These are phyloP conservation scores for Eremothecium gossypii DNA, from an alignment of 1,139 yeast genomes.

Conservation along the genomic window DNA sequence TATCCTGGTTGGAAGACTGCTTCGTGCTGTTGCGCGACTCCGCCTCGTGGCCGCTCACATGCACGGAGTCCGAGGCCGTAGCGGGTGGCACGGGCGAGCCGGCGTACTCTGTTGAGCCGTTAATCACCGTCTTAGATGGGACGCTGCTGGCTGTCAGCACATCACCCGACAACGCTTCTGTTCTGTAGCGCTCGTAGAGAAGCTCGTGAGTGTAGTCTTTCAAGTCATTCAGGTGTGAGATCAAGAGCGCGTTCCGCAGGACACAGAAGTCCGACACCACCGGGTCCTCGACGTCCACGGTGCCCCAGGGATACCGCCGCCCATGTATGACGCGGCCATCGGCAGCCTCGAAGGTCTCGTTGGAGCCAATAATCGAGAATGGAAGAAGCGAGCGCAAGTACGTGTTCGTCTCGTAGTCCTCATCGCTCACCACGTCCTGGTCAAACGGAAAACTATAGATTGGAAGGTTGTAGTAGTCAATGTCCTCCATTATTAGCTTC, in stretches of 20 bases:
- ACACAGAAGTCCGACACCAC: constrained; percentile 76
- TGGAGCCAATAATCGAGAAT: constrained; percentile 79
- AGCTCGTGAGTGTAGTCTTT: constrained; percentile 90
- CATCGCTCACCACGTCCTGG: constrained; percentile 55
- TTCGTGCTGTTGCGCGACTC: constrained; percentile 8
- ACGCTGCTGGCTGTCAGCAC: constrained; percentile 9
- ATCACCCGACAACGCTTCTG: constrained; percentile 67
- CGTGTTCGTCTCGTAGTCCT: constrained; percentile 72
- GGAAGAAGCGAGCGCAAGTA: constrained; percentile 71
- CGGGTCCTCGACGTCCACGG: constrained; percentile 80
- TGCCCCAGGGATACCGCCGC: constrained; percentile 92
- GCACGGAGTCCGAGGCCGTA: constrained; percentile 6
- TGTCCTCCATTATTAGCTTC: constrained; percentile 57
- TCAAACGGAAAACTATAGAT: constrained; percentile 72
- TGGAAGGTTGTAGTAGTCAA: constrained; percentile 69
- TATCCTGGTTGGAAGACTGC: constrained; percentile 27
- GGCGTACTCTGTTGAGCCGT: constrained; percentile 1
- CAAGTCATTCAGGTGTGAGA: constrained; percentile 85
- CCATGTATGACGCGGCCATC: constrained; percentile 63
- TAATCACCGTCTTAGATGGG: constrained; percentile 5
- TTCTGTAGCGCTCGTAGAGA: constrained; percentile 85
- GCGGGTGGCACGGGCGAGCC: constrained; percentile 8
- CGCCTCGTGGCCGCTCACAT: constrained; percentile 6
- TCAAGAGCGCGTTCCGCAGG: constrained; percentile 71
- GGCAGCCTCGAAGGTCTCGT: constrained; percentile 44